Base-by-base conservation (phyloP, 805 yeast genomes). In the Tetrapisispora iriomotensis region DNA sequence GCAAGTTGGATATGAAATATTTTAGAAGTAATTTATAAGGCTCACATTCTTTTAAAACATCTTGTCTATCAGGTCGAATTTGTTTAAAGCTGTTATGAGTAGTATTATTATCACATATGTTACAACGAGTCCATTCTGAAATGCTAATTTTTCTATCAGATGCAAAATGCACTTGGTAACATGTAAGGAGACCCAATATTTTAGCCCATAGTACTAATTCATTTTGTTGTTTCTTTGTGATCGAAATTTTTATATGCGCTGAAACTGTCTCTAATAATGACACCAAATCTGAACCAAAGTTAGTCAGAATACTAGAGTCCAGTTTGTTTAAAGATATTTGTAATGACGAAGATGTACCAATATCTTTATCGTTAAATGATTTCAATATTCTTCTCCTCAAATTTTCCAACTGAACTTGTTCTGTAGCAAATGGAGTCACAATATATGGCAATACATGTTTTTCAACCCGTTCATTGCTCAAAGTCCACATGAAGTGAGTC, bases 21-120 rank as follows among this genome's bases (percentile, higher is more conserved):
- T 49, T 48, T 17, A 53, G 29, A 2, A 66, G 41, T n/a, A 65
- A 22, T 10, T 49, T 44, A 40, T 53, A 66, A 0, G 62, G 45
- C 13, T 41, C 36, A 6, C 46, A 42, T 10, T 41, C 34, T 3
- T 45, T 34, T 1, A 42, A 44, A 1, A 60, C 43, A 2, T 49
- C 40, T 1, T 59, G 58, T 46, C 74, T 55, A 15, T 56, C 49
- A 1, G 51, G 49, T 19, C 61, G 49, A 9, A 66, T 47, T 8
- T 38, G 24, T 12, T 30, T 34, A 21, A 40, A 47, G 2, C 38
- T 14, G 13, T 45, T 49, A 6, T 44, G 40, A 4, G 48, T 32
- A 6, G 37, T 31, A 33, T 42, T 36, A 21, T 38, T 21, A 38
- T 58, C 62, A 40, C 62, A 58, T 15, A 40, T 22, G 4, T 21